These are phyloP conservation scores for Globisporangium cylindrosporum DNA, from an alignment of 352 stramenopile genomes.

Conservation along the genomic window DNA sequence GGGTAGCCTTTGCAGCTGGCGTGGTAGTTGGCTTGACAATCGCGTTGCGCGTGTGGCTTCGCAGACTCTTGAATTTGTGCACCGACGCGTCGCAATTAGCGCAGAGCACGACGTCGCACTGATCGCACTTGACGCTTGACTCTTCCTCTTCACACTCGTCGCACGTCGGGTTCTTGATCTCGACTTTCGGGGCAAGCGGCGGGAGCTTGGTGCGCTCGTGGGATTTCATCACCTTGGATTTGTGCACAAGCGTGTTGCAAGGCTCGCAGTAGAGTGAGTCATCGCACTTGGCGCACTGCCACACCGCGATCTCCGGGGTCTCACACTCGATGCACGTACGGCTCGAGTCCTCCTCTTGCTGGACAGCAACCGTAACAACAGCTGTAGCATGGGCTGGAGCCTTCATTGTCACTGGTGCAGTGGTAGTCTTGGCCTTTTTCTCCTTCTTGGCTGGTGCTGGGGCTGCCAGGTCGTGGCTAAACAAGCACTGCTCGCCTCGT, in stretches of 20 bases:
- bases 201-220: slow-evolving; percentile 47
- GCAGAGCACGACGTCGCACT: slow-evolving; percentile 65
- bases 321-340: slow-evolving; percentile 72
- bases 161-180: slow-evolving; percentile 30
- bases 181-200: slow-evolving; percentile 9
- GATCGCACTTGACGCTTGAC: slow-evolving; percentile 42
- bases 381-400: slow-evolving; percentile 2
- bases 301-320: slow-evolving; percentile 34
- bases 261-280: slow-evolving; percentile 59
- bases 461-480: slow-evolving; percentile 29
- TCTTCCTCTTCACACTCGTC: slow-evolving; percentile 46
- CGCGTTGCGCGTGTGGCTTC: slow-evolving; percentile 35
- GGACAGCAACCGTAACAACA: not conserved
- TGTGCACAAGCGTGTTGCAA: slow-evolving; percentile 56
- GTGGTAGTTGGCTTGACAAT: slow-evolving; percentile 2
- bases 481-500: slow-evolving; percentile 51
- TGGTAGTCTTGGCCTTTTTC: slow-evolving; percentile 10
- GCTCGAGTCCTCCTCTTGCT: slow-evolving; percentile 16
- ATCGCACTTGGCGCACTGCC: slow-evolving; percentile 58
- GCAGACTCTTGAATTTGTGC: slow-evolving; percentile 74
- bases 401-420: slow-evolving; percentile 8
- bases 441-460: not conserved
- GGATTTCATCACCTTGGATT: slow-evolving; percentile 58
- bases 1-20: not conserved
- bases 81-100: slow-evolving; percentile 50